Conservation (phyloP, 805 yeast genomes). For the Suhomyces sp. region DNA sequence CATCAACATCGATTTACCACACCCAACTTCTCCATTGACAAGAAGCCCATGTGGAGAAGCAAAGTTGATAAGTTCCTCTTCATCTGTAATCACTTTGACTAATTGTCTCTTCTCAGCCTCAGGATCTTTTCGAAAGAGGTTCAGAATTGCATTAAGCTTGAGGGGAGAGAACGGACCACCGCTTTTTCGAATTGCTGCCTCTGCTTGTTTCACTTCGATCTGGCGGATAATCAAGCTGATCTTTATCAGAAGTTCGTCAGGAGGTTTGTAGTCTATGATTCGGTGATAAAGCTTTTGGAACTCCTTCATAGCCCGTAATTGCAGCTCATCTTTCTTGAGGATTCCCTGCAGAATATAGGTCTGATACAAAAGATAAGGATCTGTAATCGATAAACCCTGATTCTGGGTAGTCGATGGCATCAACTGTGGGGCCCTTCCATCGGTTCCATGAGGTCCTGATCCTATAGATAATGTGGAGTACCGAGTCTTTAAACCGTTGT, state of each 20-base stretch:
- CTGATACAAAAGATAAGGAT: slow-evolving; percentile 59
- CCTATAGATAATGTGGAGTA: slow-evolving; percentile 5
- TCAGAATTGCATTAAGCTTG: slow-evolving; percentile 17
- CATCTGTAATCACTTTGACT: slow-evolving; percentile 53
- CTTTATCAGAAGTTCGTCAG: slow-evolving; percentile 44
- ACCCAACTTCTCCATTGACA: slow-evolving; percentile 67
- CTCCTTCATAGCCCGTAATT: slow-evolving; percentile 60
- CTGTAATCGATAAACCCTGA: slow-evolving; percentile 45
- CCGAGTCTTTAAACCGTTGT: too few relatives aligned
- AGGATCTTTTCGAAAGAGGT: slow-evolving; percentile 31
- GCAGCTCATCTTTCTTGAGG: slow-evolving; percentile 55
- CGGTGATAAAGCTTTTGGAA: slow-evolving; percentile 60
- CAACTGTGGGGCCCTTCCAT: slow-evolving; percentile 42
- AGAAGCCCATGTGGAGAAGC: slow-evolving; percentile 65
- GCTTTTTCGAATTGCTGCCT: slow-evolving; percentile 14
- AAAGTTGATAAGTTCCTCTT: slow-evolving; percentile 54
- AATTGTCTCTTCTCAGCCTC: slow-evolving; percentile 38
- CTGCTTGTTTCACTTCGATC: slow-evolving; percentile 34
- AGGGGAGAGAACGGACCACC: slow-evolving; percentile 4
- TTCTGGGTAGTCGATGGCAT: slow-evolving; percentile 25
- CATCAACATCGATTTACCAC: slow-evolving; percentile 74
- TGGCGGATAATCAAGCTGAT: slow-evolving; percentile 40
- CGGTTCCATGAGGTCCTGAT: slow-evolving; percentile 39
- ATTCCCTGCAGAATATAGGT: slow-evolving; percentile 51
- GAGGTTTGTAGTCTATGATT: slow-evolving; percentile 59